phyloP scores from a whole-genome alignment of 257 asterid genomes.

The Apocynum venetum region DNA sequence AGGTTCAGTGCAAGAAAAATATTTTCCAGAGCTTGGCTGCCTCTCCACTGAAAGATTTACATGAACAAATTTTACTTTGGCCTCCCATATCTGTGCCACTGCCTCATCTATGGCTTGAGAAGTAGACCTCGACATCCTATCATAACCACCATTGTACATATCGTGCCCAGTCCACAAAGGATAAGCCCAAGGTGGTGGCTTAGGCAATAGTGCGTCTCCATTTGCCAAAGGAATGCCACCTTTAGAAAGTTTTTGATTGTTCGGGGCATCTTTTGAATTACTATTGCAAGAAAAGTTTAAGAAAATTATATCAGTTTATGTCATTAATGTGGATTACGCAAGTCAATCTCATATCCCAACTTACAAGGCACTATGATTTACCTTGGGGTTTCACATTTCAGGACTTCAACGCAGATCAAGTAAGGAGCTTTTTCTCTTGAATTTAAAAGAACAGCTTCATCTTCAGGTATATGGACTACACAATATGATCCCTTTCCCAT shows the following conservation, averaged over 20 bases:
- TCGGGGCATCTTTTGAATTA: constrained; percentile 61
- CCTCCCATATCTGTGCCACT: constrained; percentile 89
- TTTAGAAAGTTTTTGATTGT: constrained; percentile 80
- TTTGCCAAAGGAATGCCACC: constrained; percentile 98
- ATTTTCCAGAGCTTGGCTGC: constrained; percentile 20
- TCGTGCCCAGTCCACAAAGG: constrained; percentile 85
- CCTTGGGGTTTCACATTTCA: constrained; percentile 84
- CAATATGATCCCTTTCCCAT: constrained; percentile 96
- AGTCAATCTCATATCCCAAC: constrained; percentile 9
- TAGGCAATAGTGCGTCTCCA: constrained; percentile 91
- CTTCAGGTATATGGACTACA: constrained; percentile 95
- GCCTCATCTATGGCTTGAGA: constrained; percentile 99
- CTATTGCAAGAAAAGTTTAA: constrained; percentile 35
- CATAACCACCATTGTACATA: constrained; percentile 68
- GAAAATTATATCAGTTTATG: constrained; percentile 18
- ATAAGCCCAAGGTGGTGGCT: constrained; percentile 99
- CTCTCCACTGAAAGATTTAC: constrained; percentile 66
- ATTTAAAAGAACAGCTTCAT: constrained; percentile 95
- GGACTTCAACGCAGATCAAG: constrained; percentile 88
- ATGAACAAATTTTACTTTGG: constrained; percentile 52
- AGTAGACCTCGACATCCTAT: constrained; percentile 84
- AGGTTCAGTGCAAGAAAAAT: constrained; percentile 18
- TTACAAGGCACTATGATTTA: constrained; percentile 25
- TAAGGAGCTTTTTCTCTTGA: constrained; percentile 99
- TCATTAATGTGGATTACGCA: background rate